phyloP scores from a whole-genome alignment of 352 stramenopile species.

The Pythium insidiosum region DNA sequence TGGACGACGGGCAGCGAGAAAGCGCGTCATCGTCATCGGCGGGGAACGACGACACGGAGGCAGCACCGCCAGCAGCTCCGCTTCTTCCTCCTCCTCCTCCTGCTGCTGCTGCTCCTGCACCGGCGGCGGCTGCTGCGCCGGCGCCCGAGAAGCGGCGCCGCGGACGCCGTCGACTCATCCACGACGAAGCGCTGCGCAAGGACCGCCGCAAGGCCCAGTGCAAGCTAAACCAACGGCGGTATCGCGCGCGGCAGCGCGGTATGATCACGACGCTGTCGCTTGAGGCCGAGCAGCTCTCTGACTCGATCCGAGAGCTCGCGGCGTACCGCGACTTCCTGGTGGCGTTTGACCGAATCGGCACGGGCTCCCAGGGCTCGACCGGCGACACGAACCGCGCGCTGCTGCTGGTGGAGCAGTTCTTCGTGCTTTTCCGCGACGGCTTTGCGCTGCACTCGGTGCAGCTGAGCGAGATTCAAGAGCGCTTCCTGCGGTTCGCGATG shows the following conservation, averaged over 20 bases:
- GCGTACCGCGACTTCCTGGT: slow-evolving; percentile 45
- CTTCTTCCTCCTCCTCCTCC: no score
- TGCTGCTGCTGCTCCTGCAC: not conserved
- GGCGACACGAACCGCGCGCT: slow-evolving; percentile 14
- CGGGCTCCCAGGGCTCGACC: no score
- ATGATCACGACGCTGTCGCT: slow-evolving; percentile 54
- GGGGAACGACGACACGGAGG: no score
- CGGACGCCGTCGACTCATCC: slow-evolving; percentile 38
- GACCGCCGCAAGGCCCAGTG: slow-evolving; percentile 59
- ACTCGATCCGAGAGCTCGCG: slow-evolving; percentile 31
- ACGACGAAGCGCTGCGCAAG: slow-evolving; percentile 58
- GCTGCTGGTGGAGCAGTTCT: slow-evolving; percentile 43
- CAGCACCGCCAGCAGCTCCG: no score
- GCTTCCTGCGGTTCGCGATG: slow-evolving; percentile 44
- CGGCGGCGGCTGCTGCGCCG: not conserved
- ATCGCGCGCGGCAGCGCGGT: slow-evolving; percentile 49
- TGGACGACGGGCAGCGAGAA: no score
- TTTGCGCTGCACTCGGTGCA: slow-evolving; percentile 64
- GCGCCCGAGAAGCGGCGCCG: slow-evolving; percentile 20
- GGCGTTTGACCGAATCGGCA: no score
- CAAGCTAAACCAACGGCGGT: slow-evolving; percentile 66
- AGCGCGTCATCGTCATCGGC: no score
- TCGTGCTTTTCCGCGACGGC: slow-evolving; percentile 36
- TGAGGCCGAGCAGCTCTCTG: slow-evolving; percentile 41
- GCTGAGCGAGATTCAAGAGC: slow-evolving; percentile 41